Percentiles rank a stretch among this genome's conserved stretches.
These are phyloP conservation scores for Euphorbia peplus DNA, from an alignment of 345 rosid genomes.

Conservation along the genomic window DNA sequence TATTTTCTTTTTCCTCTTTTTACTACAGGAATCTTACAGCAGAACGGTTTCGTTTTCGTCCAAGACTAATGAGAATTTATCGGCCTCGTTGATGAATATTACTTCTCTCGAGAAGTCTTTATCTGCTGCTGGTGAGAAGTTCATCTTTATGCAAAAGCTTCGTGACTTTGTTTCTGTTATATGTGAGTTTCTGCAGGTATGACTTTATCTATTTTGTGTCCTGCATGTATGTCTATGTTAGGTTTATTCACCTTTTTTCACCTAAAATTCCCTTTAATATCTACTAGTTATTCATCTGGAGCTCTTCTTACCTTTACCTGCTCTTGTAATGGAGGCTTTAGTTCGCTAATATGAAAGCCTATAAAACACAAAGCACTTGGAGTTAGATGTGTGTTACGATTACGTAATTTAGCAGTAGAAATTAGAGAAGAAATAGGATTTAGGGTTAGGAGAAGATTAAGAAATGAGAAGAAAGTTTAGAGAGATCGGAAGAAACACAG, in stretches of 20 bases:
- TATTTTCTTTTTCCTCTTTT: background rate
- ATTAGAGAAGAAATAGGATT: no score
- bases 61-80: conserved; percentile 81
- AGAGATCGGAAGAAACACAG: no score
- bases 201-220: conserved; percentile 35
- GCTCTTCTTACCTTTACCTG: background rate
- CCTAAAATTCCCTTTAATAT: background rate
- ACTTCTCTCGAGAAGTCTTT: conserved; percentile 70
- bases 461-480: no score
- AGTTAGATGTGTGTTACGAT: no score
- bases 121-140: conserved; percentile 93
- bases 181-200: conserved; percentile 98
- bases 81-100: conserved; percentile 72
- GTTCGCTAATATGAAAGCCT: background rate
- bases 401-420: no score
- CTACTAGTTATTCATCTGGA: background rate
- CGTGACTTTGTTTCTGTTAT: conserved; percentile 91
- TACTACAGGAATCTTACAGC: conserved; percentile 70
- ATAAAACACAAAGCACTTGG: background rate
- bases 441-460: no score
- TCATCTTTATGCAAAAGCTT: conserved; percentile 97
- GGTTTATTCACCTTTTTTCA: background rate
- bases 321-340: background rate
- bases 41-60: conserved; percentile 55
- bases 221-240: conserved; percentile 8